Evolutionary conservation across 805 yeast genomes (phyloP).

Genomic region (Kodamaea kakaduensis): DNA sequence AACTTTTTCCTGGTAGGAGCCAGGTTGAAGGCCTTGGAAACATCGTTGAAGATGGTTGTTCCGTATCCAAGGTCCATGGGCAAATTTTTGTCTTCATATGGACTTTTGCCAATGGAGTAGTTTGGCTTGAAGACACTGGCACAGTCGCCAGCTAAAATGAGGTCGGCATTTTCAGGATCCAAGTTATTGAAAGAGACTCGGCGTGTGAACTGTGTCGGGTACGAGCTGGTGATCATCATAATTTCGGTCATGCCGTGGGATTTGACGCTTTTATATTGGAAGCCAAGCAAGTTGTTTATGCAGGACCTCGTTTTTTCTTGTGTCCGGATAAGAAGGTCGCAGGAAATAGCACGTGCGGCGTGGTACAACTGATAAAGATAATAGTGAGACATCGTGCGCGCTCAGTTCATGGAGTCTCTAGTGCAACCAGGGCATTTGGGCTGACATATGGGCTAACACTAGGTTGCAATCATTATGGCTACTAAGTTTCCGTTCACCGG

Average conservation of each 20-base stretch:
- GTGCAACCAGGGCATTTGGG: no score
- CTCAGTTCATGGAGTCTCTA: no score
- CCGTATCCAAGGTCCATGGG: slow-evolving; percentile 19
- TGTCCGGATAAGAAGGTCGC: slow-evolving; percentile 1
- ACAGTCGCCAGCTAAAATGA: slow-evolving; percentile 1
- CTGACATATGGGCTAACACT: no score
- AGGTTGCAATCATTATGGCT: no score
- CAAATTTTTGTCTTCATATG: slow-evolving; percentile 1
- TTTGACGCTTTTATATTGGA: neutral
- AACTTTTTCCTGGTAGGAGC: slow-evolving; percentile 14
- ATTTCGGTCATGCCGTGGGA: slow-evolving; percentile 1
- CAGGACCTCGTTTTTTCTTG: slow-evolving; percentile 2
- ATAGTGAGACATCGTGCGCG: no score
- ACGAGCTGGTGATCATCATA: slow-evolving; percentile 3
- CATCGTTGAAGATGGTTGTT: slow-evolving; percentile 16
- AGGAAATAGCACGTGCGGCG: no score
- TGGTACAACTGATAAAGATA: no score
- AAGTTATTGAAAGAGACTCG: slow-evolving; percentile 45
- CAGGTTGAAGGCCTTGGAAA: slow-evolving; percentile 14
- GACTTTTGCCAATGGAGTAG: slow-evolving; percentile 4
- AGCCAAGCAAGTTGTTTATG: neutral
- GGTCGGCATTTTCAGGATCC: slow-evolving; percentile 19
- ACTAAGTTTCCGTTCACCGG: no score
- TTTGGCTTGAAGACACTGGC: slow-evolving; percentile 8
- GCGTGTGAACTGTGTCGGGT: slow-evolving; percentile 21